Evolutionary conservation across 352 stramenopile species (phyloP), one percentile per base, ranked within the genome.

Genomic region (Phytophthora vignae): DNA sequence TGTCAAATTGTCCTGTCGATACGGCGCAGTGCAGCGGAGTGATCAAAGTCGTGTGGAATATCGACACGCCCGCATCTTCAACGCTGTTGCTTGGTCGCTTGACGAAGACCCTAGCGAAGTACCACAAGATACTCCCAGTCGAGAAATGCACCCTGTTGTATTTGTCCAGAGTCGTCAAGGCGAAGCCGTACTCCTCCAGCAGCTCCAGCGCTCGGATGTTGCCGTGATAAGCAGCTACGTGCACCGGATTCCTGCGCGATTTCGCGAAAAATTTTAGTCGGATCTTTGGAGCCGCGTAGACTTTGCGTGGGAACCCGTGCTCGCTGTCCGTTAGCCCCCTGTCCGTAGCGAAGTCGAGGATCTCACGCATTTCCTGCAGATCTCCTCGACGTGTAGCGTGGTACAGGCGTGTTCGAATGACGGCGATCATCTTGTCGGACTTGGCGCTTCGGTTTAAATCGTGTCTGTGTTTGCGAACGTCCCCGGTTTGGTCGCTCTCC

Each of bases 11-110:
- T 0, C 84, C 83, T 0, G 79, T 88, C 0, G 78, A 69, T 9
- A 94, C 86, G 1, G 86, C 86, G 40, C 86, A 94, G 52, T 94
- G 86, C 49, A 94, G 44, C 19, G 87, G 87, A 0, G 84, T 90
- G 9, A 92, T 73, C 17, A 94, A 67, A 22, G 81, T 92, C 15
- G 84, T 88, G 59, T 89, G 87, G 63, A 94, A 91, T 25, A 92
- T 55, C 15, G 22, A 67, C 11, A 84, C 81, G 10, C 79, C 84
- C 25, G 81, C 79, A 10, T 85, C 73, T 36, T 90, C 84, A 5
- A 44, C 46, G 29, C 44, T 59, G 2, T 66, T 76, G 4, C 71
- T 64, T 6, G 22, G 1, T 48, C 55, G 33, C 50, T 71, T 70
- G n/a, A 92, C 75, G 15, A 94, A 25, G 22, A 25, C 22, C 22